Conservation (phyloP, 495 filamentous ascomycete genomes). For the Hypoxylon cercidicola region DNA sequence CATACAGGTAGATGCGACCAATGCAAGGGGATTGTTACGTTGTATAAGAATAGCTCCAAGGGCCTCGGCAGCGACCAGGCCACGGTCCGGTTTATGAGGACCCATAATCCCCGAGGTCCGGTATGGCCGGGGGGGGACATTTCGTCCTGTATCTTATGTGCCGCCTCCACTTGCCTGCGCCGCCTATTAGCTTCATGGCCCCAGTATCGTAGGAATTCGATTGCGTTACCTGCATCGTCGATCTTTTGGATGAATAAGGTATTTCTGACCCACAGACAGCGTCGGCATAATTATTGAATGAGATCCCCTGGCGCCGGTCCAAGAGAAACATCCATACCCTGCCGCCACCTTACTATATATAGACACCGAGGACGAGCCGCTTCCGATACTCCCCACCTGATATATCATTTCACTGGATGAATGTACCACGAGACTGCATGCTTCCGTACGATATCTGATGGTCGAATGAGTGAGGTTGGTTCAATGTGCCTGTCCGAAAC, state of each 20-base stretch:
- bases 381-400: constrained; percentile 7
- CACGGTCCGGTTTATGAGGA: constrained; percentile 3
- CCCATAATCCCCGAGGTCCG: constrained; percentile 5
- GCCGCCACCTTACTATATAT: constrained; percentile 35
- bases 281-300: constrained; percentile 16
- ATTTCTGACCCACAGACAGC: constrained; percentile 5
- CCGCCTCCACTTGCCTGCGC: constrained; percentile 13
- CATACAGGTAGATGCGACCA: background rate
- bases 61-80: constrained; percentile 12
- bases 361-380: constrained; percentile 29
- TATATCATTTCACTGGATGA: constrained; percentile 3
- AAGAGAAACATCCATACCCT: constrained; percentile 3
- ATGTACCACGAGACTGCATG: constrained; percentile 1
- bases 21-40: constrained; percentile 26
- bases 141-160: constrained; percentile 29
- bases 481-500: constrained; percentile 11
- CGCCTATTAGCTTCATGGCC: background rate
- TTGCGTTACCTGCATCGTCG: constrained; percentile 3
- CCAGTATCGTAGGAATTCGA: constrained; percentile 11
- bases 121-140: background rate
- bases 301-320: constrained; percentile 1
- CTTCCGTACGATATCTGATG: background rate
- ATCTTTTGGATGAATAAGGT: constrained; percentile 10
- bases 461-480: constrained; percentile 2
- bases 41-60: constrained; percentile 7